Evolutionary conservation across 371 early-diverging fungal species (phyloP).

Genomic region (Circinella minor): DNA sequence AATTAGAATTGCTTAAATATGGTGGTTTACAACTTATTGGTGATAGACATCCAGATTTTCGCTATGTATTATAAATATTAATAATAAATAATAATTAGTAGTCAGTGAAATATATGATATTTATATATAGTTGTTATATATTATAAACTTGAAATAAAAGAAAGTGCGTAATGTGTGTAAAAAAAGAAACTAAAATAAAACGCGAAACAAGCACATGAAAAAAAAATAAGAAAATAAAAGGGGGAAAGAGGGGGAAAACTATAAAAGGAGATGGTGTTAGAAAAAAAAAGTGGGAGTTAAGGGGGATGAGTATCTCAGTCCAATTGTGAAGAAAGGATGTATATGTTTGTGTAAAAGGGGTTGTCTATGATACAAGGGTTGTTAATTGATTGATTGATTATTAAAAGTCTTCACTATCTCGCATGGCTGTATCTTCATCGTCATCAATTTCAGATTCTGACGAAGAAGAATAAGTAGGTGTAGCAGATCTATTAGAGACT

Average conservation of each 20-base stretch:
- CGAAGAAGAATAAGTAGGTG: not conserved
- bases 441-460: constrained; percentile 9
- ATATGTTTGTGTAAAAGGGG: not conserved
- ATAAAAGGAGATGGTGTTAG: not conserved
- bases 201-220: constrained; percentile 8
- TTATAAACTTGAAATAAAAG: not conserved
- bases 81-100: not conserved
- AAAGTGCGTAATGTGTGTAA: not conserved
- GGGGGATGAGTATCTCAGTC: not conserved
- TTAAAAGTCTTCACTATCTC: constrained; percentile 3
- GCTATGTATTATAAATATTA: constrained; percentile 33
- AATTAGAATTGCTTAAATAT: constrained; percentile 27
- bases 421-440: constrained; percentile 4
- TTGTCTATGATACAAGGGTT: constrained; percentile 1
- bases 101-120: not conserved
- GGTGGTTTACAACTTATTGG: constrained; percentile 44
- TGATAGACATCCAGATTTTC: constrained; percentile 50
- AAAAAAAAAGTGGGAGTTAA: not conserved
- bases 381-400: not conserved
- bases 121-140: not conserved
- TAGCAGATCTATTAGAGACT: not conserved
- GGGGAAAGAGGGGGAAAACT: no score
- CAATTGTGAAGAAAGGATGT: not conserved
- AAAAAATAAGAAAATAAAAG: no score
- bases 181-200: not conserved